Conservation (phyloP, 1,284 basidiomycete species). For the Sanghuangporus weigelae region DNA sequence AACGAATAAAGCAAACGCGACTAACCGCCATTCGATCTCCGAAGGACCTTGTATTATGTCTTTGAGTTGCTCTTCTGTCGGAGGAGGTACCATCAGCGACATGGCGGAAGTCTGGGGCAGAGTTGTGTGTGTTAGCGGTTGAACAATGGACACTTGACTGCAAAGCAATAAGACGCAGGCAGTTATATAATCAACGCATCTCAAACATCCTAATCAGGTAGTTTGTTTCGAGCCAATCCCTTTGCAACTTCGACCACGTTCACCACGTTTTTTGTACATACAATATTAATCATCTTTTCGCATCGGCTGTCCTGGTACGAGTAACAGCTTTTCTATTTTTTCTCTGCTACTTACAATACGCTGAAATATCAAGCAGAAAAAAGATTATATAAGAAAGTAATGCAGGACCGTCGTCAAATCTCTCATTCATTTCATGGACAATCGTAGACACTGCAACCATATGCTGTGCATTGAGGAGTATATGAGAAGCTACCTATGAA, state of each 20-base stretch:
- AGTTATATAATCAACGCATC: not conserved
- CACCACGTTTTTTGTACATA: no score
- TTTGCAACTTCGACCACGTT: not conserved
- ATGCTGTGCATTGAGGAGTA: no score
- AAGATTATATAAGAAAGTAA: no score
- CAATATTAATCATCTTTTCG: no score
- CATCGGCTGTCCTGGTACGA: no score
- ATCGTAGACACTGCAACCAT: no score
- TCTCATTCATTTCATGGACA: no score
- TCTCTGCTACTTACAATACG: no score
- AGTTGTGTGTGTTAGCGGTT: not conserved
- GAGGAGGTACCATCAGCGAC: constrained; percentile 2
- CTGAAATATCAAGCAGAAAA: no score
- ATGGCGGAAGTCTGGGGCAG: not conserved
- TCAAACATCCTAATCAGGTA: not conserved
- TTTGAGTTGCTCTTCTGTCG: constrained; percentile 49
- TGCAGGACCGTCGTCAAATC: no score
- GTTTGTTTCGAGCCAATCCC: not conserved
- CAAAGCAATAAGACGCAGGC: not conserved
- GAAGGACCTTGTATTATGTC: constrained; percentile 68
- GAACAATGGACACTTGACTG: not conserved
- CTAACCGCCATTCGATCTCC: constrained; percentile 74
- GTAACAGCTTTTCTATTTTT: no score
- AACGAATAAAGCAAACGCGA: constrained; percentile 9
- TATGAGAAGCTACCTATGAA: no score